These are phyloP conservation scores for Gossypium gossypioides DNA, from an alignment of 441 rosid species.

Conservation along the genomic window DNA sequence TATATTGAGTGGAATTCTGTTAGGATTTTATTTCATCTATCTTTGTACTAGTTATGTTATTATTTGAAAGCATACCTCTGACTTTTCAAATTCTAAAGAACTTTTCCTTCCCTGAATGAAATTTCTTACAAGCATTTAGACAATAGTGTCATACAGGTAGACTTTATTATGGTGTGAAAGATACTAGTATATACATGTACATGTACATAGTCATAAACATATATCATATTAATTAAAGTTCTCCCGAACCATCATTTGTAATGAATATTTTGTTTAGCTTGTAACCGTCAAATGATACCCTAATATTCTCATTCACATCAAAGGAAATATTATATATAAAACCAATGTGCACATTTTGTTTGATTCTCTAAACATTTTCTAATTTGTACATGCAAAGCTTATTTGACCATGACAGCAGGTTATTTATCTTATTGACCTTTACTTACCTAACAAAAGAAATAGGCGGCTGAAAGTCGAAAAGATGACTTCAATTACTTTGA, in stretches of 20 bases:
- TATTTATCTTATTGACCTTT: slow-evolving; percentile 1
- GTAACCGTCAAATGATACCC: neutral
- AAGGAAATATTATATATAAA: neutral
- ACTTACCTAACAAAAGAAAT: slow-evolving; percentile 1
- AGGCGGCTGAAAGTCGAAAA: slow-evolving; percentile 11
- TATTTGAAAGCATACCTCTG: slow-evolving; percentile 6
- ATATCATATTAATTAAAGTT: neutral
- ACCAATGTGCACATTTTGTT: neutral
- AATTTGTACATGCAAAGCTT: neutral
- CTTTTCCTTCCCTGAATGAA: slow-evolving; percentile 8
- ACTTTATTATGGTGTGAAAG: slow-evolving; percentile 2
- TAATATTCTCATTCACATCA: neutral
- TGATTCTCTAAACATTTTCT: neutral
- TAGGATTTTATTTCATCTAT: slow-evolving; percentile 14
- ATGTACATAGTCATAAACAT: neutral
- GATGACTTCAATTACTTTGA: slow-evolving; percentile 9
- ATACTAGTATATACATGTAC: neutral
- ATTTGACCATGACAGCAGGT: neutral
- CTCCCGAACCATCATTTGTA: neutral
- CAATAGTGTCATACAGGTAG: neutral
- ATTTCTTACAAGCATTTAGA: neutral
- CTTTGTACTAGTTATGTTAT: slow-evolving; percentile 11
- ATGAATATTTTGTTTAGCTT: neutral
- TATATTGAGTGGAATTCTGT: slow-evolving; percentile 15
- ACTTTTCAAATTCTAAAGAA: slow-evolving; percentile 8